phyloP scores from a whole-genome alignment of 371 early-diverging fungal species.

The Rhizopus stolonifer region DNA sequence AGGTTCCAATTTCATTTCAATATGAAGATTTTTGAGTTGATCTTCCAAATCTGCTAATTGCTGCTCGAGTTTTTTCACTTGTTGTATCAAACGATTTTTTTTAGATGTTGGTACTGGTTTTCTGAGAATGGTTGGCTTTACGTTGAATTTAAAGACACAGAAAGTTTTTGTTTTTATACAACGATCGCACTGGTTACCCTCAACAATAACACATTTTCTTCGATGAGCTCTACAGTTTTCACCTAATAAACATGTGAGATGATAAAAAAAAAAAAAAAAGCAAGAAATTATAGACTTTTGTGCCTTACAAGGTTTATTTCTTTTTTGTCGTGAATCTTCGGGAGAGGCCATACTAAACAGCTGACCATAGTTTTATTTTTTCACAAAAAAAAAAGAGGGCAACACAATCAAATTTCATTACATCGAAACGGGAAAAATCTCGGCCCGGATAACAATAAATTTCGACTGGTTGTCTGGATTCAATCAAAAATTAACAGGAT shows the following conservation, averaged over 20 bases:
- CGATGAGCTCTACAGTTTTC: slow-evolving; percentile 52
- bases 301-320: slow-evolving; percentile 45
- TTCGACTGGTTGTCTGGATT: too few relatives aligned
- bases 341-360: slow-evolving; percentile 13
- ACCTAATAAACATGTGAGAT: slow-evolving; percentile 19
- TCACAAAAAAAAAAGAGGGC: neutral
- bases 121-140: slow-evolving; percentile 34
- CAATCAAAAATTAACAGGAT: too few relatives aligned
- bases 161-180: slow-evolving; percentile 36
- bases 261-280: too few relatives aligned
- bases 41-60: slow-evolving; percentile 28
- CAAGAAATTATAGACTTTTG: neutral
- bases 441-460: too few relatives aligned
- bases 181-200: slow-evolving; percentile 38
- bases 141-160: slow-evolving; percentile 40
- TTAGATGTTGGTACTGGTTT: slow-evolving; percentile 33
- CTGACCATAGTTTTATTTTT: slow-evolving; percentile 1
- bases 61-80: slow-evolving; percentile 34
- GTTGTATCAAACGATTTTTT: slow-evolving; percentile 32
- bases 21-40: slow-evolving; percentile 20
- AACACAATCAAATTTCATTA: slow-evolving; percentile 2
- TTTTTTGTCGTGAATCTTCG: slow-evolving; percentile 27
- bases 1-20: slow-evolving; percentile 13
- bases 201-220: slow-evolving; percentile 37
- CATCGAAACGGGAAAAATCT: neutral